These are phyloP conservation scores for Cercospora zeina DNA, from an alignment of 2,329 filamentous ascomycete genomes.

Conservation along the genomic window DNA sequence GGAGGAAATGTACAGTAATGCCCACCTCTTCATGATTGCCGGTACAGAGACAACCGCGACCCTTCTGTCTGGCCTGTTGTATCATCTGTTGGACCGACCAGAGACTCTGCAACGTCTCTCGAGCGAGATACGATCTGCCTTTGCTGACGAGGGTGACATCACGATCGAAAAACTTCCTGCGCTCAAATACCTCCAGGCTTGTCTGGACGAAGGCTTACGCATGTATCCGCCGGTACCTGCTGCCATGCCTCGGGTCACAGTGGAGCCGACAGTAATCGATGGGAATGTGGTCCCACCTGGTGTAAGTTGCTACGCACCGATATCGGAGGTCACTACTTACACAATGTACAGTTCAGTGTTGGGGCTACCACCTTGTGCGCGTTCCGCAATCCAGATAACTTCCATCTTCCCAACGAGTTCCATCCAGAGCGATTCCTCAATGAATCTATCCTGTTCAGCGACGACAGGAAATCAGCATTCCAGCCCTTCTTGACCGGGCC, in stretches of 20 bases:
- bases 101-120: constrained; percentile 8
- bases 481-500: constrained; percentile 4
- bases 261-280: constrained; percentile 6
- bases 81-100: constrained; percentile 8
- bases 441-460: background rate
- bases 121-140: constrained; percentile 9
- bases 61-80: constrained; percentile 3
- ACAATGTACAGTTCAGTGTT: background rate
- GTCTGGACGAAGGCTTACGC: constrained; percentile 20
- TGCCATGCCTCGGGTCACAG: constrained; percentile 9
- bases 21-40: constrained; percentile 8
- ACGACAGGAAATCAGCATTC: constrained; percentile 1
- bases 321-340: background rate
- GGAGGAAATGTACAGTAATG: constrained; percentile 9
- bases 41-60: constrained; percentile 12
- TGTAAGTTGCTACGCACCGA: background rate
- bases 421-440: constrained; percentile 39
- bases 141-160: constrained; percentile 8
- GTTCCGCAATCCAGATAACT: constrained; percentile 20
- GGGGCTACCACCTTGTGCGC: constrained; percentile 4
- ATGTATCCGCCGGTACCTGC: constrained; percentile 19
- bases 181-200: constrained; percentile 9
- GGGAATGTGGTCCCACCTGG: constrained; percentile 10
- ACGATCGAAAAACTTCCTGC: constrained; percentile 9
- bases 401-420: constrained; percentile 31